A percentile compares a stretch with the other conserved stretches of the same genome.
Evolutionary conservation across 2,329 filamentous ascomycete species (phyloP).

Genomic region (Penicillium concentricum): DNA sequence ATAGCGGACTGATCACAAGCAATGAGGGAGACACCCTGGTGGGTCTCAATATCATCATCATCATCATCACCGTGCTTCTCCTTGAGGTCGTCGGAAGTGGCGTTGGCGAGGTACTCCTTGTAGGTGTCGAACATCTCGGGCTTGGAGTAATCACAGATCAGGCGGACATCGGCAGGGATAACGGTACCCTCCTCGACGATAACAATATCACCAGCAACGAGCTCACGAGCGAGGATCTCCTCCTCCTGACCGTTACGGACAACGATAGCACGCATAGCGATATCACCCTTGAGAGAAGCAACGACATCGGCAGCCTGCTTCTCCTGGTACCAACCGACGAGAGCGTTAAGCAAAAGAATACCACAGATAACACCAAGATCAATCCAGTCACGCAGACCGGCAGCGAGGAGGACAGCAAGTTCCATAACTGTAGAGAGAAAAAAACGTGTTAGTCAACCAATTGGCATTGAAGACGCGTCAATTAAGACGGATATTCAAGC

Average conservation of each 20-base stretch:
- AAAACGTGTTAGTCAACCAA: slow-evolving; percentile 7
- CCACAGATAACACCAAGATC: slow-evolving; percentile 76
- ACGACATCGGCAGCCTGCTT: slow-evolving; percentile 78
- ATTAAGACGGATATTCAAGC: background rate
- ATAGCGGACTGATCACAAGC: slow-evolving; percentile 78
- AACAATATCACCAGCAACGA: slow-evolving; percentile 74
- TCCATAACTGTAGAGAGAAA: slow-evolving; percentile 59
- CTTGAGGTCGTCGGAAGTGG: slow-evolving; percentile 60
- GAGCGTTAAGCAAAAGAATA: slow-evolving; percentile 72
- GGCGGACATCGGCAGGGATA: slow-evolving; percentile 66
- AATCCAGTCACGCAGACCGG: slow-evolving; percentile 73
- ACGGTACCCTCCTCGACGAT: slow-evolving; percentile 71
- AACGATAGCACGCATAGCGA: slow-evolving; percentile 70
- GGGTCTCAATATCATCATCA: slow-evolving; percentile 57
- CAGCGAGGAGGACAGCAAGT: slow-evolving; percentile 69
- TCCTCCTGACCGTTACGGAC: slow-evolving; percentile 66
- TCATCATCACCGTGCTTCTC: slow-evolving; percentile 59
- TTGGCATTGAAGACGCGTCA: slow-evolving; percentile 1
- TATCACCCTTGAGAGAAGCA: slow-evolving; percentile 72
- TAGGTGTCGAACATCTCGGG: slow-evolving; percentile 67
- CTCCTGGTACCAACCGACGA: slow-evolving; percentile 78
- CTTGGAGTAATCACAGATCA: slow-evolving; percentile 71
- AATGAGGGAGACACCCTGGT: slow-evolving; percentile 63
- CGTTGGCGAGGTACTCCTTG: slow-evolving; percentile 62
- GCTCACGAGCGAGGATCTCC: slow-evolving; percentile 68